Evolutionary conservation across 495 filamentous ascomycete genomes (phyloP).

Genomic region (Apodospora peruviana): DNA sequence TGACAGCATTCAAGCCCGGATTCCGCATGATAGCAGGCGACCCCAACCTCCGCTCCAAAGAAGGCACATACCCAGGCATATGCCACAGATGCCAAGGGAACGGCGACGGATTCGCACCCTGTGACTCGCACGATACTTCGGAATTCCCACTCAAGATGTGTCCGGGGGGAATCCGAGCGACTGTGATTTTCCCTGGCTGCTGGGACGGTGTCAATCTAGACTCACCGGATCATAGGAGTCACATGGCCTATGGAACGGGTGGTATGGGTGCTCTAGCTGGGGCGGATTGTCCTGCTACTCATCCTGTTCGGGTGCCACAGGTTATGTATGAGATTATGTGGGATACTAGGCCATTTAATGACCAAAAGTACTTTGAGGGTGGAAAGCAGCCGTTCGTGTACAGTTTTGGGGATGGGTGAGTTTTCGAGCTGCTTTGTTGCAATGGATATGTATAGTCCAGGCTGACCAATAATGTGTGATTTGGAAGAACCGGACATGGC

Average conservation of each 20-base stretch:
- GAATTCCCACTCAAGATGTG: slow-evolving; percentile 23
- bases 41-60: slow-evolving; percentile 28
- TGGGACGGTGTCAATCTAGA: slow-evolving; percentile 22
- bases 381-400: slow-evolving; percentile 43
- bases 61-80: slow-evolving; percentile 25
- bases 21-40: slow-evolving; percentile 72
- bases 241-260: slow-evolving; percentile 28
- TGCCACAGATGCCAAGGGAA: slow-evolving; percentile 27
- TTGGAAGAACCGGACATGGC: slow-evolving; percentile 29
- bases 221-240: slow-evolving; percentile 29
- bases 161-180: slow-evolving; percentile 29
- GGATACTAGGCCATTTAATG: slow-evolving; percentile 36
- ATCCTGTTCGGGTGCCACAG: slow-evolving; percentile 29
- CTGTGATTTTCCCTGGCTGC: slow-evolving; percentile 23
- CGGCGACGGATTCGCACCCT: slow-evolving; percentile 19
- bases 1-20: slow-evolving; percentile 38
- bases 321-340: slow-evolving; percentile 37
- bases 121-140: slow-evolving; percentile 16
- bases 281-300: slow-evolving; percentile 21
- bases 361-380: slow-evolving; percentile 29
- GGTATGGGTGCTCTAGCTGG: slow-evolving; percentile 17
- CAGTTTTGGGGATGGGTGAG: slow-evolving; percentile 8
- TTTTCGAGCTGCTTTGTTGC: neutral
- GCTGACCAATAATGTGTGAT: neutral
- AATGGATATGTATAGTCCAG: neutral